Base-by-base conservation (phyloP, 2,329 filamentous ascomycete species). In the Trematosphaeria pertusa region DNA sequence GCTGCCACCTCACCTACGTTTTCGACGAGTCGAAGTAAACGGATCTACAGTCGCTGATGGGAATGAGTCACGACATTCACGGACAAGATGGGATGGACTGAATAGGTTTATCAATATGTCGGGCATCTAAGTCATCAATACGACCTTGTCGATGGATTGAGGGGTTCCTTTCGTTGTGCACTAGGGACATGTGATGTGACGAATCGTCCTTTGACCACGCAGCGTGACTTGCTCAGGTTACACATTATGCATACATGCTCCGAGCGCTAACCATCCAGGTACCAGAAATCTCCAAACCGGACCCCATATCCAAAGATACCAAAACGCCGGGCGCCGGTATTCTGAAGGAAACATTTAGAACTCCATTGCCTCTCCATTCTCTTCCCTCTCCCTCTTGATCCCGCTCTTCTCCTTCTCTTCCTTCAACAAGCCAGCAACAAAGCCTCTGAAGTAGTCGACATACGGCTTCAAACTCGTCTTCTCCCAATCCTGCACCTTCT, bases 381-480 rank as follows among this genome's bases (percentile, higher is more conserved):
- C 78, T 20, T 84, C 85, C 52, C 78, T 78, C 69, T 87, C 86
- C 60, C 76, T 67, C 64, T 79, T 80, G 9, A 69, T 52, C 30
- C 54, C 67, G 5, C 53, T 53, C 50, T 40, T 34, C 55, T 48
- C 35, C 20, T 72, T 73, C 61, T 89, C 86, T 48, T 96, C 93
- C 70, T 87, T 92, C 71, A 97, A 80, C 44, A 99, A 71, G 0
- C 77, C 81, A 8, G 84, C 81, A 6, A 97, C 90, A 73, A 97
- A 96, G 0, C 80, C 81, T 58, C 88, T 83, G 73, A 99, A 97
- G 59, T 87, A 87, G 47, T 97, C 92, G 26, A 97, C 85, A 69
- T 96, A 97, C 7, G 91, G 91, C 76, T 88, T 96, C 65, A 99
- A 73, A 56, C 90, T 91, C 18, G 94, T 99, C 83, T 97, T 99